A percentile compares a stretch with the other conserved stretches of the same genome.
phyloP scores from a whole-genome alignment of 768 basidiomycete genomes.

The Phanerodontia chrysosporium region DNA sequence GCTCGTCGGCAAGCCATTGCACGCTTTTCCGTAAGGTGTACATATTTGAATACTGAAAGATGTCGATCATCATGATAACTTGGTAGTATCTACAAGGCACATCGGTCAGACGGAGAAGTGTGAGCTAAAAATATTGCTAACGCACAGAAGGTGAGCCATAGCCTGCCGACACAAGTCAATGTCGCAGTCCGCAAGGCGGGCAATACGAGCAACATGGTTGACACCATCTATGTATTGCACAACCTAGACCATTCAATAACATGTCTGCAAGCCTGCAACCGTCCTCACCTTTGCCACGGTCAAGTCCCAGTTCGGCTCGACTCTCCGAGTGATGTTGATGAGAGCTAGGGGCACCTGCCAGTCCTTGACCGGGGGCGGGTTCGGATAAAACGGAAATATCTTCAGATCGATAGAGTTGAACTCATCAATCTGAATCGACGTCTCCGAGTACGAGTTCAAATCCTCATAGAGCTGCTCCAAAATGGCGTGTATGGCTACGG shows the following conservation, averaged over 20 bases:
- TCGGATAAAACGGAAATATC: constrained; percentile 95
- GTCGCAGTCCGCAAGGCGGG: constrained; percentile 88
- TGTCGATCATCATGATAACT: constrained; percentile 93
- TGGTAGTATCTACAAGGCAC: constrained; percentile 78
- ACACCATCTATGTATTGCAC: constrained; percentile 84
- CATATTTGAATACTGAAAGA: constrained; percentile 98
- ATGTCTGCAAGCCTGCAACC: neutral
- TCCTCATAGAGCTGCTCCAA: constrained; percentile 97
- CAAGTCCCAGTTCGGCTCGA: constrained; percentile 94
- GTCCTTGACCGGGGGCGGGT: constrained; percentile 83
- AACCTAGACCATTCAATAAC: constrained; percentile 43
- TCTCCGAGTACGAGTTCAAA: constrained; percentile 95
- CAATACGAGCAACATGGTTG: constrained; percentile 88
- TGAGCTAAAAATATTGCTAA: neutral
- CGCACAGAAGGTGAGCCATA: constrained; percentile 85
- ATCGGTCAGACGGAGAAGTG: no score
- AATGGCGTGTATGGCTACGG: constrained; percentile 69
- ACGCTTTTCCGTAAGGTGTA: constrained; percentile 87
- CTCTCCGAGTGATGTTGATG: constrained; percentile 74
- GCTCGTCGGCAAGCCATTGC: constrained; percentile 82
- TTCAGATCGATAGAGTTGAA: constrained; percentile 96
- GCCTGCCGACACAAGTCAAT: constrained; percentile 77
- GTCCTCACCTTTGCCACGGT: constrained; percentile 77
- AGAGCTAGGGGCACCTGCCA: constrained; percentile 95
- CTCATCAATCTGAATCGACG: constrained; percentile 84